Evolutionary conservation across 345 rosid genomes (phyloP).

Genomic region (Linum tenue): DNA sequence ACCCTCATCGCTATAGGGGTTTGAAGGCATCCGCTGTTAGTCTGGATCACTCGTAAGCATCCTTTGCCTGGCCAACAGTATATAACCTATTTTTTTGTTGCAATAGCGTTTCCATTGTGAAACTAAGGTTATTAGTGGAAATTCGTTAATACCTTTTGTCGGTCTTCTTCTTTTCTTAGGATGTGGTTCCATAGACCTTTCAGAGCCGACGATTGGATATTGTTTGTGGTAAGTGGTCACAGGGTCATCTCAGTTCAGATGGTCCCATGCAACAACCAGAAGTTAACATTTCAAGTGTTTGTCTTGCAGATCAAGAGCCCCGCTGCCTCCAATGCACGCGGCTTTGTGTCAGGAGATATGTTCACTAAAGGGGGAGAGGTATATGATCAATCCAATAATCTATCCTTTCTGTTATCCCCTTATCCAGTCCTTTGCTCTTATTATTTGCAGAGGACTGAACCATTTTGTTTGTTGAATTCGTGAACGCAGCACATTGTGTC

Average conservation of each 20-base stretch:
- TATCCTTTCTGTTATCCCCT: no score
- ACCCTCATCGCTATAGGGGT: constrained; percentile 77
- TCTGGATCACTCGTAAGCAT: constrained; percentile 88
- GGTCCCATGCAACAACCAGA: not conserved
- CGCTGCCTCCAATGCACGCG: constrained; percentile 49
- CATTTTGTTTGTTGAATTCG: not conserved
- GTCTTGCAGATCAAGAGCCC: constrained; percentile 54
- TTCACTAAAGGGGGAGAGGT: constrained; percentile 83
- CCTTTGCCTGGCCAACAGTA: not conserved
- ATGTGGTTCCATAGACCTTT: constrained; percentile 85
- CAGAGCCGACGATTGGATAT: constrained; percentile 92
- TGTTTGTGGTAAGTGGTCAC: constrained; percentile 51
- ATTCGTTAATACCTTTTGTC: not conserved
- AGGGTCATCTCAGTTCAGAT: not conserved
- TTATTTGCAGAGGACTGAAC: not conserved
- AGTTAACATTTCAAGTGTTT: not conserved
- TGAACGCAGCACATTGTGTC: constrained; percentile 67
- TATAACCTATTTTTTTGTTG: not conserved
- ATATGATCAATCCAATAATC: constrained; percentile 2
- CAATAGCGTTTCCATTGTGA: not conserved
- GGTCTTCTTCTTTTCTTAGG: constrained; percentile 27
- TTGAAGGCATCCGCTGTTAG: constrained; percentile 52
- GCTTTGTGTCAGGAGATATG: constrained; percentile 69
- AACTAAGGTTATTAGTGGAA: not conserved
- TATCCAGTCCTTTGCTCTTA: not conserved